These are phyloP conservation scores for Arxiozyma telluris DNA, from an alignment of 1,139 yeast genomes.

Conservation along the genomic window DNA sequence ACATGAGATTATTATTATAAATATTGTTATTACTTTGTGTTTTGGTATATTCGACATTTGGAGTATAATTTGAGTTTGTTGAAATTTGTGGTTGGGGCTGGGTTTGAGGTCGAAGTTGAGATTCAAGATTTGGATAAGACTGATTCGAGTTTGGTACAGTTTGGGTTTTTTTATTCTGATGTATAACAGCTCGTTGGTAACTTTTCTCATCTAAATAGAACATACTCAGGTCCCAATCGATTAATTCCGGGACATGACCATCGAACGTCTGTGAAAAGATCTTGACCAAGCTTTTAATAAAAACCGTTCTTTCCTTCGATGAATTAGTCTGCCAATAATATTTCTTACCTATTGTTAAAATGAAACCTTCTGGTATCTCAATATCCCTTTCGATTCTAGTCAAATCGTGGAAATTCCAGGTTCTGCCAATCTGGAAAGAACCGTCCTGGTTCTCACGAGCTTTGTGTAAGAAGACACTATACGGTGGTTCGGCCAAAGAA, in stretches of 20 bases:
- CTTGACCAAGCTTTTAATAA: slow-evolving; percentile 53
- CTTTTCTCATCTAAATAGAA: slow-evolving; percentile 34
- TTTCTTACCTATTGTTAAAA: slow-evolving; percentile 58
- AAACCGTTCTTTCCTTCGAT: slow-evolving; percentile 56
- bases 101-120: neutral
- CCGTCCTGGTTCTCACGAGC: slow-evolving; percentile 74
- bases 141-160: neutral
- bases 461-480: slow-evolving; percentile 70
- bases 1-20: neutral
- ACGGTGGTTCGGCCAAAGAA: slow-evolving; percentile 39
- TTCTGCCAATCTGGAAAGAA: slow-evolving; percentile 79
- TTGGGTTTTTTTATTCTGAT: neutral
- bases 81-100: neutral
- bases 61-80: neutral
- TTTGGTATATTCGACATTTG: neutral
- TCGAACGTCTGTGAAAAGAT: slow-evolving; percentile 62
- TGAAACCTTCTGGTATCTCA: slow-evolving; percentile 47
- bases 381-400: slow-evolving; percentile 45
- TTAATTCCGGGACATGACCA: slow-evolving; percentile 54
- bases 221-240: slow-evolving; percentile 37
- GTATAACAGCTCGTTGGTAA: slow-evolving; percentile 28
- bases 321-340: slow-evolving; percentile 82
- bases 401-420: slow-evolving; percentile 82
- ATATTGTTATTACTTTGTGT: neutral
- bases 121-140: neutral